Evolutionary conservation across 2,329 filamentous ascomycete genomes (phyloP).

Genomic region (Neopestalotiopsis sp.): DNA sequence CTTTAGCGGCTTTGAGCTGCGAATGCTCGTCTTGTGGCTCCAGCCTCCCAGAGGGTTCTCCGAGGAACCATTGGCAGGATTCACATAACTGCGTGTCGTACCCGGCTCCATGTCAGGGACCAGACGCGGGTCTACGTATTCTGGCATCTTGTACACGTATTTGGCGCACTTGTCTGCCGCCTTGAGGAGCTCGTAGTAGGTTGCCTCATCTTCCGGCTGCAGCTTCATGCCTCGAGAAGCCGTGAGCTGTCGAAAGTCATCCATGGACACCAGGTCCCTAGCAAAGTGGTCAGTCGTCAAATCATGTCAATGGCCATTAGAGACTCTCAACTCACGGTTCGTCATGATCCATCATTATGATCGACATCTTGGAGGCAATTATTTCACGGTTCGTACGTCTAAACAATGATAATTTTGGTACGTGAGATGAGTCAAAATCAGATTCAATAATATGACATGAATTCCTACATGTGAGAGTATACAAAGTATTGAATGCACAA

Average conservation of each 20-base stretch:
- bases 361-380: slow-evolving; percentile 2
- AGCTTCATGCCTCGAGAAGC: slow-evolving; percentile 8
- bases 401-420: neutral
- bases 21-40: slow-evolving; percentile 12
- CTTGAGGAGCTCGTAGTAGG: slow-evolving; percentile 16
- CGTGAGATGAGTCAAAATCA: neutral
- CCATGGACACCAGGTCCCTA: slow-evolving; percentile 14
- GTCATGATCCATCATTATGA: slow-evolving; percentile 12
- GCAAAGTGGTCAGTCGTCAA: neutral
- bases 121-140: slow-evolving; percentile 14
- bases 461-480: neutral
- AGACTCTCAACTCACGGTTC: slow-evolving; percentile 1
- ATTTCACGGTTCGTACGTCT: neutral
- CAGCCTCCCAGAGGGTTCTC: slow-evolving; percentile 14
- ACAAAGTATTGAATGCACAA: neutral
- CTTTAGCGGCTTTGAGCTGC: neutral
- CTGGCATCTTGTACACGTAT: slow-evolving; percentile 17
- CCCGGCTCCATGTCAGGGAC: slow-evolving; percentile 14
- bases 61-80: slow-evolving; percentile 4
- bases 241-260: slow-evolving; percentile 14
- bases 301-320: too few relatives aligned
- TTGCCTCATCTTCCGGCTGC: slow-evolving; percentile 8
- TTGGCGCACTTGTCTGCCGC: slow-evolving; percentile 14
- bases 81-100: neutral
- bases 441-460: too few relatives aligned